A percentile compares a stretch with the other conserved stretches of the same genome.
Conservation (phyloP, 148 eudicot genomes). For the Amaranthus hypochondriacus region DNA sequence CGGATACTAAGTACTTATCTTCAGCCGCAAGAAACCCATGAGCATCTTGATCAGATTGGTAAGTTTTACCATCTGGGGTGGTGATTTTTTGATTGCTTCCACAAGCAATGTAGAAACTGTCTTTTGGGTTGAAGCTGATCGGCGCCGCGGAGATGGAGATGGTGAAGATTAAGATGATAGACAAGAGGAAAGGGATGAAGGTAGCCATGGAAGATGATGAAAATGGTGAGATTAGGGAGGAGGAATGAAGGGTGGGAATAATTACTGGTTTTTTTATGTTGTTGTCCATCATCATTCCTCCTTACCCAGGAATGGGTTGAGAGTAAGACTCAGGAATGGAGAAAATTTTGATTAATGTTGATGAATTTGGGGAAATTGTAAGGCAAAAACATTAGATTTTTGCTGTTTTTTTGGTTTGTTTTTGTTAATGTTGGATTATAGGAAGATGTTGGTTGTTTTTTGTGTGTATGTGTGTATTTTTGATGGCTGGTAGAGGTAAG, state of each 20-base stretch:
- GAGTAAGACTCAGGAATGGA: slow-evolving; percentile 2
- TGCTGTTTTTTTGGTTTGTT: slow-evolving; percentile 10
- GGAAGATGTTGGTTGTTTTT: slow-evolving; percentile 16
- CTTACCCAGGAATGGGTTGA: slow-evolving; percentile 22
- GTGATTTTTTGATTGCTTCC: slow-evolving; percentile 49
- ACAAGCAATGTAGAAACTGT: slow-evolving; percentile 54
- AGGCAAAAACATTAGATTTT: not conserved
- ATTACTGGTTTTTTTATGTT: not conserved
- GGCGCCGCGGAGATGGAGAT: slow-evolving; percentile 6
- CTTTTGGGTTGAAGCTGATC: slow-evolving; percentile 54
- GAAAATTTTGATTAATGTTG: no score
- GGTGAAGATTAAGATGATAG: slow-evolving; percentile 4
- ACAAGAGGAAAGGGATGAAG: not conserved
- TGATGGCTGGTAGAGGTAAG: slow-evolving; percentile 23
- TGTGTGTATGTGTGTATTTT: slow-evolving; percentile 5
- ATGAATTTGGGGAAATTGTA: not conserved
- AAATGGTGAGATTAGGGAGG: slow-evolving; percentile 11
- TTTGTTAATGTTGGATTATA: slow-evolving; percentile 7
- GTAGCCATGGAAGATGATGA: not conserved
- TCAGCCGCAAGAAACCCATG: slow-evolving; percentile 33
- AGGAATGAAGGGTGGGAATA: slow-evolving; percentile 22
- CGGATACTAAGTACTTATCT: slow-evolving; percentile 41
- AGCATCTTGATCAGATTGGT: slow-evolving; percentile 47
- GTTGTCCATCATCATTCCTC: slow-evolving; percentile 33
- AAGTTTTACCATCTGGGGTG: slow-evolving; percentile 46